phyloP scores from a whole-genome alignment of 2,329 filamentous ascomycete species.

The Xylariaceae sp. region DNA sequence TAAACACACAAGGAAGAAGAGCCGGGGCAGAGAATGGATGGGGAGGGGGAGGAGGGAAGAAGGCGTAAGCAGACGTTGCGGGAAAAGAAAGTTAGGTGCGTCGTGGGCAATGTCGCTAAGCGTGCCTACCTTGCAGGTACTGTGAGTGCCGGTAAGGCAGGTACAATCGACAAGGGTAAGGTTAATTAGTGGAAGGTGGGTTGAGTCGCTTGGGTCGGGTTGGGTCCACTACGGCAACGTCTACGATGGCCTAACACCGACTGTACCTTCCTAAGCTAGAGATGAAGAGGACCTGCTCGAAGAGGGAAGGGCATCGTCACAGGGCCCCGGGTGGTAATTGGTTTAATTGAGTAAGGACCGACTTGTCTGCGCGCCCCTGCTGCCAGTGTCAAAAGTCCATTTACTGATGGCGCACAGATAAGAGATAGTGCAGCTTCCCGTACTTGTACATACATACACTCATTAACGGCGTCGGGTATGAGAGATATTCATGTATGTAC shows the following conservation, averaged over 20 bases:
- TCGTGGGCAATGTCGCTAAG: background rate
- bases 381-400: background rate
- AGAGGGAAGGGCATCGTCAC: background rate
- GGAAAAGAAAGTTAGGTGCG: background rate
- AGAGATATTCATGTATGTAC: too few species aligned
- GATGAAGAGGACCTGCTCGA: background rate
- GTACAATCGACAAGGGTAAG: background rate
- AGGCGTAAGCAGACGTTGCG: background rate
- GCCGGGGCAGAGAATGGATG: slow-evolving; percentile 6
- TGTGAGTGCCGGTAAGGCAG: slow-evolving; percentile 6
- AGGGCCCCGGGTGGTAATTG: background rate
- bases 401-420: too few species aligned
- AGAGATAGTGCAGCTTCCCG: too few species aligned
- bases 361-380: slow-evolving; percentile 7
- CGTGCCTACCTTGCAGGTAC: background rate
- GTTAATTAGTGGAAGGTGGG: background rate
- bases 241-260: background rate
- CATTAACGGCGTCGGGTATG: too few species aligned
- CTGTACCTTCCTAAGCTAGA: background rate
- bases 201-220: background rate
- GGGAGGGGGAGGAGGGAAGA: background rate
- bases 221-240: too few species aligned
- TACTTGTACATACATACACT: too few species aligned
- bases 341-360: slow-evolving; percentile 19
- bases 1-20: slow-evolving; percentile 13